Conservation (phyloP, 768 basidiomycete species). For the Boletellus emodensis region DNA sequence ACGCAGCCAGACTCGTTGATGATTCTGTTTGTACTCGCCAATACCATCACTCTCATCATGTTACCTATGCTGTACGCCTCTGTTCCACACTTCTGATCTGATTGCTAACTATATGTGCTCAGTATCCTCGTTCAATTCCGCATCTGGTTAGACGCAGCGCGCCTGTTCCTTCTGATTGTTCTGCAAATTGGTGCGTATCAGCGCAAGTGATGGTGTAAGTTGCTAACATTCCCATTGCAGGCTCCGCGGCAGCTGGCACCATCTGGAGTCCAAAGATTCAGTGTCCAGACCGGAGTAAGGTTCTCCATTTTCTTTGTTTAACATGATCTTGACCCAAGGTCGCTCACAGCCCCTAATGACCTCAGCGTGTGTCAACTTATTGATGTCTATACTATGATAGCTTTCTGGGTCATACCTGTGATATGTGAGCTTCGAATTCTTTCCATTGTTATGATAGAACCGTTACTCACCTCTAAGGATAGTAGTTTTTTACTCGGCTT, state of each 20-base stretch:
- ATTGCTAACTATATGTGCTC: neutral
- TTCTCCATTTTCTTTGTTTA: neutral
- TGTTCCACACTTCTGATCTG: neutral
- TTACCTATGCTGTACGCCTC: slow-evolving; percentile 42
- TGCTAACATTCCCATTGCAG: slow-evolving; percentile 22
- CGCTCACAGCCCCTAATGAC: slow-evolving; percentile 35
- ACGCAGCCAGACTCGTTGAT: slow-evolving; percentile 35
- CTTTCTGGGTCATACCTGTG: slow-evolving; percentile 51
- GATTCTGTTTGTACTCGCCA: slow-evolving; percentile 39
- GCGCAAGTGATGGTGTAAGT: neutral
- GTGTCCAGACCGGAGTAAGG: slow-evolving; percentile 43
- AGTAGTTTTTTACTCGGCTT: slow-evolving; percentile 45
- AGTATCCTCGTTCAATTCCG: slow-evolving; percentile 49
- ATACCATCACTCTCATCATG: slow-evolving; percentile 38
- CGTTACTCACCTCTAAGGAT: slow-evolving; percentile 5
- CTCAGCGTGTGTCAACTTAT: slow-evolving; percentile 46
- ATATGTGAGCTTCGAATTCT: slow-evolving; percentile 38
- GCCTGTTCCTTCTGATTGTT: slow-evolving; percentile 43
- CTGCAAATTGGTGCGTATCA: slow-evolving; percentile 43
- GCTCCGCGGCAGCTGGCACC: slow-evolving; percentile 41
- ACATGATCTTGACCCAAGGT: neutral
- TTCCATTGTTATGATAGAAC: neutral
- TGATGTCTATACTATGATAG: slow-evolving; percentile 45
- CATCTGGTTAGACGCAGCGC: slow-evolving; percentile 51
- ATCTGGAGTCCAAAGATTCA: slow-evolving; percentile 39